Evolutionary conservation across 257 asterid species (phyloP), one percentile per base, ranked within the genome.

Genomic region (Solanum piurae): DNA sequence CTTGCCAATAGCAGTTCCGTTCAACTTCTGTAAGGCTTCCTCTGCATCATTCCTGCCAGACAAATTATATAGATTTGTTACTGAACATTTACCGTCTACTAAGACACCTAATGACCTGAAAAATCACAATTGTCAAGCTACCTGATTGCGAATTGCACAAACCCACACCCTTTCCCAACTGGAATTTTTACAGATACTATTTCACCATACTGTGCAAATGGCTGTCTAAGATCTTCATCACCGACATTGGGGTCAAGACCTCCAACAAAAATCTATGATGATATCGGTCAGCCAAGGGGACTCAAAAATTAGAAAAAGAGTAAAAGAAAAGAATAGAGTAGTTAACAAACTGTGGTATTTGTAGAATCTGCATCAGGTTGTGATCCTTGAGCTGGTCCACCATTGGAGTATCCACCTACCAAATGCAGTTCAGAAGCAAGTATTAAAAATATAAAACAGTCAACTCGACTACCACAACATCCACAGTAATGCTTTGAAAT

Each of bases 141-240:
- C 99, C 98, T 89, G 92, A 92, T 92, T 58, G 98, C 98, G 87
- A 95, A 96, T 89, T 96, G 98, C 85, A 96, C 98, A 89, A 95
- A 96, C 25, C 99, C 98, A 87, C 98, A 96, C 84, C 99, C 99
- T 92, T 92, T 96, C 86, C 99, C 98, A 49, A 93, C 93, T 23
- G 98, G 98, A 75, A 96, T 95, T 91, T 96, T 96, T 74, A 95
- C 96, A 4, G 98, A 95, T 55, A 93, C 91, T 68, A 96, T 93
- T 88, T 96, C 98, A 87, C 99, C 98, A 16, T 90, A 93, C 84
- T 95, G 96, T n/a, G 93, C 89, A 89, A 96, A 96, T 74, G 98
- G 96, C 76, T 93, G 98, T 92, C 91, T 95, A 72, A 96, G 96
- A 91, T 96, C 98, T 89, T 96, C 98, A 64, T 96, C 98, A 44